These are phyloP conservation scores for Staphylotrichum longicolle DNA, from an alignment of 495 filamentous ascomycete species.

Conservation along the genomic window DNA sequence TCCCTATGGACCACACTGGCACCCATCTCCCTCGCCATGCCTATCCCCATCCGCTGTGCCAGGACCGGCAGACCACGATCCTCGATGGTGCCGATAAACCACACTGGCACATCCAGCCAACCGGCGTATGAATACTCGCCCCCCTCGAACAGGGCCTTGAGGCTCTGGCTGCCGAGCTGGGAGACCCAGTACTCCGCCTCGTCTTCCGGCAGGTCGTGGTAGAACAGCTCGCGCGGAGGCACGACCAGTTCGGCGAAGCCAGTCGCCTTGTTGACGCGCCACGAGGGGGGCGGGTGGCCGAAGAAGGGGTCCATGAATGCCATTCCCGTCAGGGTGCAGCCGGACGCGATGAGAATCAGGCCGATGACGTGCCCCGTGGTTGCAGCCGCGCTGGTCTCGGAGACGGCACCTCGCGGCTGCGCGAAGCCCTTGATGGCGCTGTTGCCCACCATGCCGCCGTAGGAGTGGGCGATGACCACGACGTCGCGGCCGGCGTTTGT, in stretches of 20 bases:
- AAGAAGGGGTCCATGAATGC: conserved; percentile 32
- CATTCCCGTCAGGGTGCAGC: conserved; percentile 31
- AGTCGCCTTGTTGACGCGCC: conserved; percentile 25
- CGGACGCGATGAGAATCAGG: conserved; percentile 32
- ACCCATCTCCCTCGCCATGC: conserved; percentile 29
- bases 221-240: conserved; percentile 32
- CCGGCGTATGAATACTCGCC: conserved; percentile 34
- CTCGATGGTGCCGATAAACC: conserved; percentile 30
- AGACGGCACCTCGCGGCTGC: background rate
- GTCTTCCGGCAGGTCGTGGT: conserved; percentile 35
- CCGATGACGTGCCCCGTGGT: conserved; percentile 33
- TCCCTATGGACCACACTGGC: conserved; percentile 31
- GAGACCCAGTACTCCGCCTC: conserved; percentile 36
- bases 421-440: conserved; percentile 46
- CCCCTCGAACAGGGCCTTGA: conserved; percentile 29
- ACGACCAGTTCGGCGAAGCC: conserved; percentile 31
- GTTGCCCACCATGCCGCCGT: conserved; percentile 50
- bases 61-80: conserved; percentile 31
- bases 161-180: conserved; percentile 29
- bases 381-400: background rate
- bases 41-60: conserved; percentile 26
- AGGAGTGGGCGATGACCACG: conserved; percentile 51
- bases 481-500: conserved; percentile 44
- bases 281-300: conserved; percentile 33
- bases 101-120: conserved; percentile 35